Percentiles rank a stretch among this genome's conserved stretches.
These are phyloP conservation scores for Salvia splendens DNA, from an alignment of 257 asterid species.

Conservation along the genomic window DNA sequence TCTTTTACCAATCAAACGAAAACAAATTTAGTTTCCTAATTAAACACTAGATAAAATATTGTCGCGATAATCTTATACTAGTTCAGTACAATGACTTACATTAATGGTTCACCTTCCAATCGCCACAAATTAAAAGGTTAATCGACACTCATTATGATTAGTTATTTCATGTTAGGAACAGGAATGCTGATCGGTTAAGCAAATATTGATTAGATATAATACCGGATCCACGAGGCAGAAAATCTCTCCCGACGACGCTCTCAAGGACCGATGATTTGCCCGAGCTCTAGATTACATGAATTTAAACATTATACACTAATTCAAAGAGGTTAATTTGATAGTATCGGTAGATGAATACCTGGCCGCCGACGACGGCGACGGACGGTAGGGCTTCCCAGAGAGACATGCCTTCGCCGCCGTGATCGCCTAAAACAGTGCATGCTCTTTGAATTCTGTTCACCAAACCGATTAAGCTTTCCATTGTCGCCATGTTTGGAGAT, in stretches of 20 bases:
- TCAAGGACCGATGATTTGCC: conserved; percentile 97
- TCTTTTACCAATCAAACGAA: conserved; percentile 11
- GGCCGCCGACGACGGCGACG: conserved; percentile 99
- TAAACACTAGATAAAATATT: background rate
- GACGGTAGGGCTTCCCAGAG: conserved; percentile 99
- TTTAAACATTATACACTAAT: background rate
- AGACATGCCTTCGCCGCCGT: conserved; percentile 97
- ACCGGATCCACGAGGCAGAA: conserved; percentile 99
- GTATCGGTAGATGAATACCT: conserved; percentile 42
- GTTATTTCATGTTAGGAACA: conserved; percentile 2
- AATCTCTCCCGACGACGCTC: conserved; percentile 97
- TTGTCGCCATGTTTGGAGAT: conserved; percentile 67
- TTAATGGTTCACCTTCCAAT: background rate
- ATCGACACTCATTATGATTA: conserved; percentile 22
- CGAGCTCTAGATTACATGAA: conserved; percentile 66
- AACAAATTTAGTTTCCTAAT: conserved; percentile 8
- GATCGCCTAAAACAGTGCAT: conserved; percentile 96
- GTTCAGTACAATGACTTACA: background rate
- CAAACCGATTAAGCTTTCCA: conserved; percentile 93
- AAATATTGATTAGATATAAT: conserved; percentile 15
- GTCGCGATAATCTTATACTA: background rate
- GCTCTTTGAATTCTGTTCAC: conserved; percentile 90
- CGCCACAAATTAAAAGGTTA: background rate
- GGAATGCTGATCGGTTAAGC: conserved; percentile 13
- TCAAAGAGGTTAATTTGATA: background rate